Conservation (phyloP, 441 rosid species). For the Gossypium trilobum region DNA sequence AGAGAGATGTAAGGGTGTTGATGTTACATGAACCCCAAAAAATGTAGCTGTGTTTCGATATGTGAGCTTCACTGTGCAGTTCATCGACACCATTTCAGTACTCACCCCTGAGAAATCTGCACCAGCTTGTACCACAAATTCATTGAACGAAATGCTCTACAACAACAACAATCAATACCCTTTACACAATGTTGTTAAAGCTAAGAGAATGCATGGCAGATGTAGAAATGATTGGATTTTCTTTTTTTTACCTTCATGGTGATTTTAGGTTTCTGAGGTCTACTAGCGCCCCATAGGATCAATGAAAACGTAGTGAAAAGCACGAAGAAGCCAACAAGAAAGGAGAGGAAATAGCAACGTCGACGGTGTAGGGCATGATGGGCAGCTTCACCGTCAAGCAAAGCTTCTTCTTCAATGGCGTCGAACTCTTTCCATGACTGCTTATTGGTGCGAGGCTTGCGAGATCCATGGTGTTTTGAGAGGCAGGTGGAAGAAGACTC, state of each 20-base stretch:
- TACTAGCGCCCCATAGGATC: constrained; percentile 42
- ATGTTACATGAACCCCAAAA: constrained; percentile 39
- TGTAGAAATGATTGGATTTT: background rate
- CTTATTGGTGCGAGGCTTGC: constrained; percentile 11
- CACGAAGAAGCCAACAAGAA: constrained; percentile 29
- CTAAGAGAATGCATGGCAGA: background rate
- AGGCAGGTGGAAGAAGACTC: constrained; percentile 39
- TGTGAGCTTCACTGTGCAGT: constrained; percentile 33
- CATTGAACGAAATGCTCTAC: constrained; percentile 34
- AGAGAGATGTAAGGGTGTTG: constrained; percentile 33
- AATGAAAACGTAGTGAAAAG: constrained; percentile 32
- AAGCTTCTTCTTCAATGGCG: constrained; percentile 47
- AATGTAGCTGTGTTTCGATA: constrained; percentile 35
- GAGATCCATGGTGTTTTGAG: constrained; percentile 21
- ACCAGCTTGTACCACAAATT: constrained; percentile 40
- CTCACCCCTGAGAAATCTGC: constrained; percentile 35
- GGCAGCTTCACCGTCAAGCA: constrained; percentile 22
- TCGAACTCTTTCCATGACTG: constrained; percentile 36
- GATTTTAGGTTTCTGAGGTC: constrained; percentile 37
- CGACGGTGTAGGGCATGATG: constrained; percentile 21
- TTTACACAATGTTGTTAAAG: background rate
- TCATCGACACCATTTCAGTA: constrained; percentile 38
- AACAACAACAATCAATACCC: background rate
- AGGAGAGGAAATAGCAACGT: constrained; percentile 30
- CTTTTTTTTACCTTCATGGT: constrained; percentile 28